Evolutionary conservation across 2,329 filamentous ascomycete species (phyloP).

Genomic region (Botrytis sinoallii): DNA sequence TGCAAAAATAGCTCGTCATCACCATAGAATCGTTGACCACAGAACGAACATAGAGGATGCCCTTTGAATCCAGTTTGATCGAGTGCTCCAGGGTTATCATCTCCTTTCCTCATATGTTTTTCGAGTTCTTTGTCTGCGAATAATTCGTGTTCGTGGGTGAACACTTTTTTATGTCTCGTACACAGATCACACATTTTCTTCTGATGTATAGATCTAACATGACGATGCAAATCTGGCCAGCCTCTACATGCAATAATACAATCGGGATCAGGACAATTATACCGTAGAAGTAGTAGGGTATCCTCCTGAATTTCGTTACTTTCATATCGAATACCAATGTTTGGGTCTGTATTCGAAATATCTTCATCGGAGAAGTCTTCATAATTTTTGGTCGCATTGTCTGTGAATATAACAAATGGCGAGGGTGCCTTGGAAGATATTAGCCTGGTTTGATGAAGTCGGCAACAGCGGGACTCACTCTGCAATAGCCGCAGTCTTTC

Average conservation of each 20-base stretch:
- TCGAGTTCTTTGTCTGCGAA: conserved; percentile 79
- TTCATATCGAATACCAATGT: conserved; percentile 88
- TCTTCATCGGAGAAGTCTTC: conserved; percentile 76
- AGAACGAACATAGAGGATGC: conserved; percentile 93
- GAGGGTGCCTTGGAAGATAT: conserved; percentile 54
- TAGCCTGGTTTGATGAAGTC: conserved; percentile 40
- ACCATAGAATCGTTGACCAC: conserved; percentile 87
- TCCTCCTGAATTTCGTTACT: conserved; percentile 88
- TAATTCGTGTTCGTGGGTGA: conserved; percentile 94
- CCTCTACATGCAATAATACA: conserved; percentile 84
- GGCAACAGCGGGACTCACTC: conserved; percentile 54
- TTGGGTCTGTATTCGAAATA: conserved; percentile 75
- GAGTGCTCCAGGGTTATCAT: conserved; percentile 82
- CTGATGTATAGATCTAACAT: conserved; percentile 78
- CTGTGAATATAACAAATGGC: conserved; percentile 86
- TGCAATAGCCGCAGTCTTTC: conserved; percentile 93
- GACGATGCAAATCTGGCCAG: conserved; percentile 74
- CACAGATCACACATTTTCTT: conserved; percentile 93
- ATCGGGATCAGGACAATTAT: conserved; percentile 85
- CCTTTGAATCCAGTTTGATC: conserved; percentile 96
- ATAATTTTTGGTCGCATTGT: conserved; percentile 75
- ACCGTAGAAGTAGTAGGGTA: conserved; percentile 80
- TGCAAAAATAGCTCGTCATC: conserved; percentile 93
- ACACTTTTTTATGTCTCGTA: conserved; percentile 93
- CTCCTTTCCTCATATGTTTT: conserved; percentile 84